Base-by-base conservation (phyloP, 306 rosid genomes). In the Begonia masoniana region DNA sequence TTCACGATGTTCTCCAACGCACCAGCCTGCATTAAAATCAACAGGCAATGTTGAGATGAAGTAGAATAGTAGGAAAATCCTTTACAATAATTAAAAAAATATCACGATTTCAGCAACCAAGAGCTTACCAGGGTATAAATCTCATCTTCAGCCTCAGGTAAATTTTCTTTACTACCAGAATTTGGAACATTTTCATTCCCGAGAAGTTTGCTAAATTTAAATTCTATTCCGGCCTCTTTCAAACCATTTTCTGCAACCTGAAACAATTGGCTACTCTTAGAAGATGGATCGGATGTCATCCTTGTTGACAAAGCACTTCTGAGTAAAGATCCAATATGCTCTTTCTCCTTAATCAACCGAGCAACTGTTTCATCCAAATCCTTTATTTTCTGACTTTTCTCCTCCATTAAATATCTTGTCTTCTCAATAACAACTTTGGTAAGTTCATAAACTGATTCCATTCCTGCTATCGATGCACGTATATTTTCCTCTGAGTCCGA, bases 1-100 rank as follows among this genome's bases (percentile, higher is more conserved):
- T 83, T 86, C 8, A 91, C 96, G 42, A 91, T 88, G 71, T 86
- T 63, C 84, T 91, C 96, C 79, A 91, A 66, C 54, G 99, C 93
- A 69, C 88, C 87, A 60, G 99, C 96, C 99, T 91, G 71, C 35
- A 68, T 23, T 61, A 10, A 58, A 64, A 43, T 74, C 66, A 60
- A 55, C 62, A 59, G 41, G 11, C 61, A 59, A 17, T 10, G 54
- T 15, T 14, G 17, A 9, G 19, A 15, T 13, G 10, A 14, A 50
- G 12, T 50, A 50, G 10, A 14, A 31, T 31, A 31, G 8, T 31
- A 31, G 7, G 39, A 31, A 31, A 31, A 31, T 31, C 10, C 8
- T 21, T 17, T 14, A 3, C 1, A 15, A 50, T 17, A 50, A 9
- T 14, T 15, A 0, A 6, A 13, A 50, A 49, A 7, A 10, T 52